Percentiles rank a stretch among this genome's conserved stretches.
Conservation (phyloP, 2,329 filamentous ascomycete genomes). For the Pseudofabraea citricarpa region DNA sequence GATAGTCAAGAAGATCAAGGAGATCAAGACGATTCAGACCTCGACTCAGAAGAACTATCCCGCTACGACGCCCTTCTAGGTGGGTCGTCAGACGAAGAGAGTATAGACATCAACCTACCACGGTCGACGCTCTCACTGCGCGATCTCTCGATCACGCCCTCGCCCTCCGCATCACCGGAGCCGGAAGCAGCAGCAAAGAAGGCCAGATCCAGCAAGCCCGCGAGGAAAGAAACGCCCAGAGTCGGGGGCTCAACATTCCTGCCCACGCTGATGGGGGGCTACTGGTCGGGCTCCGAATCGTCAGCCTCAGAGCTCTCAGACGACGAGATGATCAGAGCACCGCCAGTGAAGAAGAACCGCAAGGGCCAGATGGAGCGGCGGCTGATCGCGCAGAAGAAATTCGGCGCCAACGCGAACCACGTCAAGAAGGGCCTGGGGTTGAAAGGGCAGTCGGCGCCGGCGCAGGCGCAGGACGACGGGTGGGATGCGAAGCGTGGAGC, state of each 20-base stretch:
- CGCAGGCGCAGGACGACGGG: slow-evolving; percentile 45
- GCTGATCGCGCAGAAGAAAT: slow-evolving; percentile 78
- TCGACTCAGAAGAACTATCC: slow-evolving; percentile 22
- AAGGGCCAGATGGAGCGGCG: slow-evolving; percentile 74
- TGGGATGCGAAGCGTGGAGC: slow-evolving; percentile 58
- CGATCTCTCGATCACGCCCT: slow-evolving; percentile 3
- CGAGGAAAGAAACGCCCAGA: slow-evolving; percentile 8
- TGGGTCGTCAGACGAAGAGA: slow-evolving; percentile 27
- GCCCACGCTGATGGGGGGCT: slow-evolving; percentile 73
- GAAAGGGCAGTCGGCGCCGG: slow-evolving; percentile 8
- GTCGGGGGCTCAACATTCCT: slow-evolving; percentile 54
- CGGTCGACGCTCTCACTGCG: not conserved
- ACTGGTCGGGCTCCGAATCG: slow-evolving; percentile 71
- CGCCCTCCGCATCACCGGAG: slow-evolving; percentile 8
- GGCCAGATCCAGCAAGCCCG: slow-evolving; percentile 8
- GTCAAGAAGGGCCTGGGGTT: slow-evolving; percentile 20
- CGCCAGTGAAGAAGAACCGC: slow-evolving; percentile 62
- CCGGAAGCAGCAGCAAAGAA: slow-evolving; percentile 15
- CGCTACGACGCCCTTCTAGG: slow-evolving; percentile 24
- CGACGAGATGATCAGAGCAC: slow-evolving; percentile 52
- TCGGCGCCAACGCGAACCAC: slow-evolving; percentile 55
- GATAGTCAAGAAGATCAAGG: slow-evolving; percentile 12
- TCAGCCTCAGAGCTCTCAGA: slow-evolving; percentile 60
- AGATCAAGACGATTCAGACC: slow-evolving; percentile 11
- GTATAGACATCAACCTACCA: slow-evolving; percentile 15